phyloP scores from a whole-genome alignment of 2,329 filamentous ascomycete species.

The Cytospora schulzeri region DNA sequence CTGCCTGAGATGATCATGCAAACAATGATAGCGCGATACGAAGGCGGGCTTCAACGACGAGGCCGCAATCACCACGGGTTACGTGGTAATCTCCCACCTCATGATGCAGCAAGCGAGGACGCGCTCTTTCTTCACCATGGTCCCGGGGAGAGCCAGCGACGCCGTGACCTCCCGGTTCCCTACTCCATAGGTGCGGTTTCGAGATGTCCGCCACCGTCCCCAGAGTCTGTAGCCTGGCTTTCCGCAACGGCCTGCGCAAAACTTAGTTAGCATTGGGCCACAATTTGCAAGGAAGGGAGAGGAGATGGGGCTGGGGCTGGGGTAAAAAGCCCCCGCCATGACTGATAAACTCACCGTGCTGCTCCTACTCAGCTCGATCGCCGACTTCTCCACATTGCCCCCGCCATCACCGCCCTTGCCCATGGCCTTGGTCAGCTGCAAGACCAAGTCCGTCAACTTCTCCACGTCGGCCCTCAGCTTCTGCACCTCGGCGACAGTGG shows the following conservation, averaged over 20 bases:
- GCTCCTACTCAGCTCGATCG: conserved; percentile 19
- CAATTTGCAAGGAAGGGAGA: not conserved
- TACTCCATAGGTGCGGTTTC: not conserved
- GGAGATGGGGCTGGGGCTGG: too few species aligned
- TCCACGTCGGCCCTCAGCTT: conserved; percentile 61
- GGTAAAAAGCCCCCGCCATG: not conserved
- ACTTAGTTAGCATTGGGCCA: not conserved
- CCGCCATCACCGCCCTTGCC: conserved; percentile 20
- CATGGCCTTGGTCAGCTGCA: conserved; percentile 33
- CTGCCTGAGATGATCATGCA: not conserved
- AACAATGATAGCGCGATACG: not conserved
- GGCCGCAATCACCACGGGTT: not conserved
- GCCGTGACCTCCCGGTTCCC: not conserved
- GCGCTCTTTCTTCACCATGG: not conserved
- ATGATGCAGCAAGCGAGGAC: not conserved
- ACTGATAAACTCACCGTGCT: conserved; percentile 23
- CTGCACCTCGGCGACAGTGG: conserved; percentile 69
- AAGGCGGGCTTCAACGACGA: not conserved
- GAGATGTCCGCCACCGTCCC: not conserved
- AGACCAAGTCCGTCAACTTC: conserved; percentile 55
- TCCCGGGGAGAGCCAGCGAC: not conserved
- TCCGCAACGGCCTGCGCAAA: conserved; percentile 13
- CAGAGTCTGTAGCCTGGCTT: conserved; percentile 4
- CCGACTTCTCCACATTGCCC: conserved; percentile 18
- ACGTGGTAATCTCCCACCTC: not conserved